Conservation (phyloP, 2,329 filamentous ascomycete species). For the Lachnellula arida region DNA sequence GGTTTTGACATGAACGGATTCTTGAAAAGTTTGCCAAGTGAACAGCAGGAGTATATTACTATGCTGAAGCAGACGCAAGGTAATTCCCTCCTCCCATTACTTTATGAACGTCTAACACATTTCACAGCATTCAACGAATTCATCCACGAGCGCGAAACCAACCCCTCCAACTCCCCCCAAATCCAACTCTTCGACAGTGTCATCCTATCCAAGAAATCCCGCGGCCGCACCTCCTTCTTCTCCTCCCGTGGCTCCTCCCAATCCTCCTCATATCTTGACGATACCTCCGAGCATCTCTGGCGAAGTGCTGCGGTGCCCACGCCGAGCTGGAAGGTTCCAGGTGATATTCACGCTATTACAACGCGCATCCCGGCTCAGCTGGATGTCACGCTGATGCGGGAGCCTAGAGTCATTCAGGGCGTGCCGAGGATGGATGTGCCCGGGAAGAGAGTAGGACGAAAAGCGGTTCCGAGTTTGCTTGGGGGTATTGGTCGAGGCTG, state of each 20-base stretch:
- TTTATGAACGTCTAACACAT: constrained; percentile 39
- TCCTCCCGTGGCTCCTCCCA: constrained; percentile 22
- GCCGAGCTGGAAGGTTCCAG: constrained; percentile 56
- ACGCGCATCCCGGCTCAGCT: constrained; percentile 74
- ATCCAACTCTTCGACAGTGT: constrained; percentile 81
- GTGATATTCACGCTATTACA: constrained; percentile 56
- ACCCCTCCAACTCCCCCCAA: constrained; percentile 53
- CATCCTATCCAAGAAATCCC: constrained; percentile 69
- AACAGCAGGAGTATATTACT: constrained; percentile 59
- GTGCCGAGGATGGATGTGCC: constrained; percentile 55
- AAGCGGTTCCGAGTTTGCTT: constrained; percentile 34
- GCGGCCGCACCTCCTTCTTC: constrained; percentile 56
- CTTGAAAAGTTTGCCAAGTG: constrained; percentile 58
- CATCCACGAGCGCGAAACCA: constrained; percentile 73
- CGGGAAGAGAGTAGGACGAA: constrained; percentile 30
- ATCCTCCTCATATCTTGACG: constrained; percentile 58
- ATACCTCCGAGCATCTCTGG: constrained; percentile 77
- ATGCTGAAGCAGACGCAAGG: constrained; percentile 66
- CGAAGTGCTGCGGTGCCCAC: constrained; percentile 59
- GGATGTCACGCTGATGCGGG: constrained; percentile 83
- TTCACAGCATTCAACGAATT: constrained; percentile 70
- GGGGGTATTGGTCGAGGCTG: constrained; percentile 10
- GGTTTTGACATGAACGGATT: constrained; percentile 63
- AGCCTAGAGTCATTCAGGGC: constrained; percentile 84
- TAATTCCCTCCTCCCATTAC: constrained; percentile 30